Evolutionary conservation across 106 monocot genomes (phyloP).

Genomic region (Cymbidium sinense): DNA sequence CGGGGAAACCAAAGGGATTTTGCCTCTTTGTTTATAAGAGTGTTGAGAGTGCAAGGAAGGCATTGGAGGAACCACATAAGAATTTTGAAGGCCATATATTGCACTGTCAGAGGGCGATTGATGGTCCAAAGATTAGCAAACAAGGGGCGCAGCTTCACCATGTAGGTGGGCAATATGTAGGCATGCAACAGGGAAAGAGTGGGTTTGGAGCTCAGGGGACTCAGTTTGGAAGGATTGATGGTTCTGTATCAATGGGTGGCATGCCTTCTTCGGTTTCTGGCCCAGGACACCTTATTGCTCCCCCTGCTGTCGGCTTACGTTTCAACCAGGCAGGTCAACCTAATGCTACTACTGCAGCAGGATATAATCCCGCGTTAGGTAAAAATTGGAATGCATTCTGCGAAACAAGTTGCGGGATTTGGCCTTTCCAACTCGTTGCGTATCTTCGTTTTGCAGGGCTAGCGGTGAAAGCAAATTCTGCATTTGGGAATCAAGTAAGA

Average conservation of each 20-base stretch:
- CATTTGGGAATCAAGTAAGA: constrained; percentile 39
- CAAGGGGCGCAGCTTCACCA: constrained; percentile 5
- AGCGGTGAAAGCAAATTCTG: constrained; percentile 25
- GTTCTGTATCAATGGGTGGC: constrained; percentile 11
- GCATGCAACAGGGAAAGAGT: constrained; percentile 5
- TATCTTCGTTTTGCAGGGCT: constrained; percentile 10
- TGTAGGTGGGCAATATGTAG: constrained; percentile 5
- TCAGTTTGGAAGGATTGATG: constrained; percentile 20
- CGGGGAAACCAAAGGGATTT: constrained; percentile 75
- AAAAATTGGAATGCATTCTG: not conserved
- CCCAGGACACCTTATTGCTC: constrained; percentile 51
- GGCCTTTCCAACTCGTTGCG: constrained; percentile 4
- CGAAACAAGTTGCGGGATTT: not conserved
- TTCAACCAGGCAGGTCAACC: constrained; percentile 18
- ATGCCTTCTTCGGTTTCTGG: constrained; percentile 7
- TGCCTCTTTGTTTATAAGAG: constrained; percentile 70
- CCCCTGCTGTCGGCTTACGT: constrained; percentile 17
- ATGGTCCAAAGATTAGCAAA: constrained; percentile 63
- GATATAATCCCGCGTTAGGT: constrained; percentile 41
- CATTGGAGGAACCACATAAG: constrained; percentile 85
- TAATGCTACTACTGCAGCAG: constrained; percentile 16
- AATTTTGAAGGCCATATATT: constrained; percentile 68
- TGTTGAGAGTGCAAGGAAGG: constrained; percentile 61
- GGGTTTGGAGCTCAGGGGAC: constrained; percentile 4
- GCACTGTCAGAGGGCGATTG: constrained; percentile 82